Base-by-base conservation (phyloP, 495 filamentous ascomycete species). In the Friedmanniomyces simplex region DNA sequence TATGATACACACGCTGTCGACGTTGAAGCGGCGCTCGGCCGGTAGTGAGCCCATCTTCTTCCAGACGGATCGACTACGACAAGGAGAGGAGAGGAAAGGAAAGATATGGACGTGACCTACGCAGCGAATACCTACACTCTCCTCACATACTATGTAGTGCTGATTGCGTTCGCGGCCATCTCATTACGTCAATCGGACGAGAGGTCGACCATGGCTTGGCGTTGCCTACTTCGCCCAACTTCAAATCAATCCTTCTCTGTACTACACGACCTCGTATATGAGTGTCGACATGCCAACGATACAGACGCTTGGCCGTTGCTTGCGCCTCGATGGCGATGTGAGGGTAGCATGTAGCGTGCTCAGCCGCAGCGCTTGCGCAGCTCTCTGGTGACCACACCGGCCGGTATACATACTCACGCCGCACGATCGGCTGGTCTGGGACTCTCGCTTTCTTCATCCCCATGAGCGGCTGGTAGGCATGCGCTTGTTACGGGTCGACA, bases 1-100 rank as follows among this genome's bases (percentile, higher is more conserved):
- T 60, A 91, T 77, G 24, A 91, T 73, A 41, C 80, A 84, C 57
- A 89, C 72, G 21, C 67, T 75, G 52, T 71, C 70, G 52, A 84
- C 72, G 26, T 63, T 54, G 36, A 67, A 55, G 21, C 59, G 59
- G 16, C 37, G 45, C 13, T 52, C 52, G 2, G 47, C 21, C 7
- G 52, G 45, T 10, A 52, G 22, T 0, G 59, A 61, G 13, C 59
- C 59, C 59, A 61, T 61, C n/a, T 13, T 50, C 24, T 32, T 47
- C 25, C 13, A 32, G 43, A 42, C 10, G 28, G 34, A 56, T 16
- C 25, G 22, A 24, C 7, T 13, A 4, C 8, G n/a, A 49, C 21
- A 25, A 24, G 14, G 50, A 52, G 12, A 34, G 13, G 18, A 6
- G 6, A 52, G 34, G 51, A 22, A 11, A 36, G 25, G 10, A 37